Percentiles rank a stretch among this genome's conserved stretches.
These are phyloP conservation scores for Aspergillus incahuasiensis DNA, from an alignment of 495 filamentous ascomycete species.

Conservation along the genomic window DNA sequence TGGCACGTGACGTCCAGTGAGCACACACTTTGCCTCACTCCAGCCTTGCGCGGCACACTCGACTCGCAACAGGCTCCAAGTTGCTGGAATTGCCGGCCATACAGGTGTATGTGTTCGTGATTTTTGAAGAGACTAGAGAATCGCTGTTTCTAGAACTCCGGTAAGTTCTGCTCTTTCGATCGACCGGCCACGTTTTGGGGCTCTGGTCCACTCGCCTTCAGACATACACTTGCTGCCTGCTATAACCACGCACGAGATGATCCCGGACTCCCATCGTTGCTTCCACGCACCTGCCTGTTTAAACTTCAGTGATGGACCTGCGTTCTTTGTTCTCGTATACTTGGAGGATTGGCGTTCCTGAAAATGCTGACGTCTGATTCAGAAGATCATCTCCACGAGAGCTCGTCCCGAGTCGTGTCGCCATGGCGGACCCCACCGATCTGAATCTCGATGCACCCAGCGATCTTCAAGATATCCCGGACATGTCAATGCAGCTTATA, in stretches of 20 bases:
- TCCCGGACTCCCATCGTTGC: constrained; percentile 26
- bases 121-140: neutral
- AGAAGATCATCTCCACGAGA: constrained; percentile 11
- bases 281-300: constrained; percentile 41
- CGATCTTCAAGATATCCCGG: constrained; percentile 48
- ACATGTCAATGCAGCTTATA: constrained; percentile 40
- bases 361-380: constrained; percentile 18
- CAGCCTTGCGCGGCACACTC: constrained; percentile 3
- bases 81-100: neutral
- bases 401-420: constrained; percentile 16
- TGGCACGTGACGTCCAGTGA: constrained; percentile 10
- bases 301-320: neutral
- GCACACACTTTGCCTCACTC: constrained; percentile 11
- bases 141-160: neutral
- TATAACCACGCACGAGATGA: constrained; percentile 41
- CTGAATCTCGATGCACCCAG: constrained; percentile 45
- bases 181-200: neutral
- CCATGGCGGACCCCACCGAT: constrained; percentile 41
- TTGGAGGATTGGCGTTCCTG: neutral
- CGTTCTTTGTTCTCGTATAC: neutral
- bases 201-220: constrained; percentile 6
- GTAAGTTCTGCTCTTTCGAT: constrained; percentile 6
- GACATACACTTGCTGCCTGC: constrained; percentile 11
- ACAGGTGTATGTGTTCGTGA: neutral
- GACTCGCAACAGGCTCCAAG: neutral